Evolutionary conservation across 139 green algal species (phyloP).

Genomic region (Protoeuglena noctilucae): DNA sequence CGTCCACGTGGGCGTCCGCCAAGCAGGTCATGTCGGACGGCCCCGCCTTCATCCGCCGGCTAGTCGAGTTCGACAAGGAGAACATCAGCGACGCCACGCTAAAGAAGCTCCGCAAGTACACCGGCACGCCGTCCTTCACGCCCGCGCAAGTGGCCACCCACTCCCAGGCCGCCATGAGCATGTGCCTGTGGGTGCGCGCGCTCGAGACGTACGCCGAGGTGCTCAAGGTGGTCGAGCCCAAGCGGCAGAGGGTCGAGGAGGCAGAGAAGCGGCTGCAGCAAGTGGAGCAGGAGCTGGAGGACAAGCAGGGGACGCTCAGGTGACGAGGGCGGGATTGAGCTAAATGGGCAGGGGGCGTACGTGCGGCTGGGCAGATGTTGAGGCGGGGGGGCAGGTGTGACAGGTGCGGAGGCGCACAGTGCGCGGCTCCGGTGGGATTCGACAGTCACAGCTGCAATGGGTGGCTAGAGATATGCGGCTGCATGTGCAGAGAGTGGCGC

Average conservation of each 20-base stretch:
- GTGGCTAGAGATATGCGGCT: conserved; percentile 1
- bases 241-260: conserved; percentile 41
- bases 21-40: conserved; percentile 26
- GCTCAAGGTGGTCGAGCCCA: conserved; percentile 54
- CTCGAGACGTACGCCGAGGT: conserved; percentile 61
- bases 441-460: too few relatives aligned
- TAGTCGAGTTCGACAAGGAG: conserved; percentile 43
- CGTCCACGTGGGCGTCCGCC: conserved; percentile 31
- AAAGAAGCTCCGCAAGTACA: conserved; percentile 23
- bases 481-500: background rate
- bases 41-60: conserved; percentile 24
- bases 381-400: too few relatives aligned
- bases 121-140: conserved; percentile 11
- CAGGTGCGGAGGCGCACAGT: too few relatives aligned
- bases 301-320: conserved; percentile 14
- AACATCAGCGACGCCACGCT: conserved; percentile 24
- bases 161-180: conserved; percentile 43
- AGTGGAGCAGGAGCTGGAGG: conserved; percentile 46
- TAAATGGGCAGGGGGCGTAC: too few relatives aligned
- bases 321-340: too few relatives aligned
- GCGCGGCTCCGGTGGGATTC: too few relatives aligned
- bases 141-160: conserved; percentile 25
- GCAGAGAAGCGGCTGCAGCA: conserved; percentile 43
- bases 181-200: conserved; percentile 71
- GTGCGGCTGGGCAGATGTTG: too few relatives aligned